A percentile compares a stretch with the other conserved stretches of the same genome.
phyloP scores from a whole-genome alignment of 2,329 filamentous ascomycete species.

The Cadophora gregata region DNA sequence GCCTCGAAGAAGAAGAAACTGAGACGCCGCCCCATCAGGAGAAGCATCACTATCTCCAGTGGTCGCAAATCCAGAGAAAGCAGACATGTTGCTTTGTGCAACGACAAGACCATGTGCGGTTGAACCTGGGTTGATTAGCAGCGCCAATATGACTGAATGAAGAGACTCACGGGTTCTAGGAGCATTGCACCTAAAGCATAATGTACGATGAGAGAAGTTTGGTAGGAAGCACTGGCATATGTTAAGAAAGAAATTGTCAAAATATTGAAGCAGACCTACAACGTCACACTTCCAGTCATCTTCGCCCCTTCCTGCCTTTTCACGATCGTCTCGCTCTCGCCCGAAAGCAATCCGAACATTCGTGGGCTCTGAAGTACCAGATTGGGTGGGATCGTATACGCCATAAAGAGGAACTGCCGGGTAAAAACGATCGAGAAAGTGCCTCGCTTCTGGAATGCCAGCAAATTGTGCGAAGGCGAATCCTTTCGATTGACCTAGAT shows the following conservation, averaged over 20 bases:
- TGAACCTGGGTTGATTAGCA: conserved; percentile 43
- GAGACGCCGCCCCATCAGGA: conserved; percentile 59
- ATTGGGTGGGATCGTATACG: conserved; percentile 47
- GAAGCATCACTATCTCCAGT: conserved; percentile 61
- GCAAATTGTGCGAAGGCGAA: conserved; percentile 63
- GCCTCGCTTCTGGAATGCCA: conserved; percentile 53
- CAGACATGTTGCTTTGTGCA: conserved; percentile 47
- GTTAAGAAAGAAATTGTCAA: conserved; percentile 25
- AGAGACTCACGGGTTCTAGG: conserved; percentile 55
- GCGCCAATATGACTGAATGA: background rate
- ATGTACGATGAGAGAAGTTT: conserved; percentile 61
- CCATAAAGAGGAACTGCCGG: conserved; percentile 57
- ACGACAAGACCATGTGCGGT: conserved; percentile 44
- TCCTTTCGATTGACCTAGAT: conserved; percentile 57
- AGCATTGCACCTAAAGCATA: conserved; percentile 64
- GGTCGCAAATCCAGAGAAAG: conserved; percentile 52
- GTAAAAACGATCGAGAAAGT: conserved; percentile 59
- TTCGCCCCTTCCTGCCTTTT: conserved; percentile 51
- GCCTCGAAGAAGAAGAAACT: conserved; percentile 77
- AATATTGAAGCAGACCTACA: conserved; percentile 44
- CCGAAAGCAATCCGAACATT: conserved; percentile 55
- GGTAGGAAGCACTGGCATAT: conserved; percentile 55
- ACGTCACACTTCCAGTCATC: conserved; percentile 63
- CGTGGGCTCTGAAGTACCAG: conserved; percentile 49
- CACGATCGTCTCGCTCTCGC: conserved; percentile 57